Evolutionary conservation across 2,329 filamentous ascomycete genomes (phyloP).

Genomic region (Exophiala spinifera): DNA sequence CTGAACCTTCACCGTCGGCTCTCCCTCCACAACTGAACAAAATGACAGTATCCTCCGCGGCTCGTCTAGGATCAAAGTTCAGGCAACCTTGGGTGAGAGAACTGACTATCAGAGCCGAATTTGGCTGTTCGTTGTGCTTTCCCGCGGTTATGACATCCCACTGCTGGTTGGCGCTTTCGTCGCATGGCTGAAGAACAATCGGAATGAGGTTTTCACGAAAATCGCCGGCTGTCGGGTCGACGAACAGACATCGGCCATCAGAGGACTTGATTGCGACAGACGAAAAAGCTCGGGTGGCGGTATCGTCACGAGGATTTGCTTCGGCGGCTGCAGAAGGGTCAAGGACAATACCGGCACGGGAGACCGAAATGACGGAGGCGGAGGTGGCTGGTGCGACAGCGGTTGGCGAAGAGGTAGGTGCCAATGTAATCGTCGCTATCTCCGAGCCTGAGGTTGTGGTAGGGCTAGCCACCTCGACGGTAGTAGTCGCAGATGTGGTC

Average conservation of each 20-base stretch:
- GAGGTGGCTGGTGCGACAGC: slow-evolving; percentile 2
- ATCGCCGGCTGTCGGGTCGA: slow-evolving; percentile 16
- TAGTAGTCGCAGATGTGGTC: background rate
- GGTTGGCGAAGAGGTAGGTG: background rate
- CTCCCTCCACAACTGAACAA: slow-evolving; percentile 19
- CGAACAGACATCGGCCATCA: slow-evolving; percentile 14
- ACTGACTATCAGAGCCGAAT: slow-evolving; percentile 14
- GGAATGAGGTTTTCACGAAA: slow-evolving; percentile 20
- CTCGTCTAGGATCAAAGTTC: slow-evolving; percentile 17
- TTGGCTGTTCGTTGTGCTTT: slow-evolving; percentile 15
- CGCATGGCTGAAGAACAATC: slow-evolving; percentile 13
- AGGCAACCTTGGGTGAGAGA: slow-evolving; percentile 16
- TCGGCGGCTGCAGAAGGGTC: slow-evolving; percentile 15
- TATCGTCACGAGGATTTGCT: slow-evolving; percentile 16
- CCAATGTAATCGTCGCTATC: background rate
- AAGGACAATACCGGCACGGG: slow-evolving; percentile 14
- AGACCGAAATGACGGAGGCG: slow-evolving; percentile 11
- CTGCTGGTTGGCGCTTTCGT: slow-evolving; percentile 9
- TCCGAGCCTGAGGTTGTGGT: background rate
- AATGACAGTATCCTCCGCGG: slow-evolving; percentile 16
- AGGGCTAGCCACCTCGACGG: background rate
- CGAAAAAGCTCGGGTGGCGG: slow-evolving; percentile 14
- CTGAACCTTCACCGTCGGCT: slow-evolving; percentile 13
- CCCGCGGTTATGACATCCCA: slow-evolving; percentile 15
- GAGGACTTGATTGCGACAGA: slow-evolving; percentile 14